Evolutionary conservation across 768 basidiomycete species (phyloP), one percentile per base, ranked within the genome.

Genomic region (Auricularia cornea): DNA sequence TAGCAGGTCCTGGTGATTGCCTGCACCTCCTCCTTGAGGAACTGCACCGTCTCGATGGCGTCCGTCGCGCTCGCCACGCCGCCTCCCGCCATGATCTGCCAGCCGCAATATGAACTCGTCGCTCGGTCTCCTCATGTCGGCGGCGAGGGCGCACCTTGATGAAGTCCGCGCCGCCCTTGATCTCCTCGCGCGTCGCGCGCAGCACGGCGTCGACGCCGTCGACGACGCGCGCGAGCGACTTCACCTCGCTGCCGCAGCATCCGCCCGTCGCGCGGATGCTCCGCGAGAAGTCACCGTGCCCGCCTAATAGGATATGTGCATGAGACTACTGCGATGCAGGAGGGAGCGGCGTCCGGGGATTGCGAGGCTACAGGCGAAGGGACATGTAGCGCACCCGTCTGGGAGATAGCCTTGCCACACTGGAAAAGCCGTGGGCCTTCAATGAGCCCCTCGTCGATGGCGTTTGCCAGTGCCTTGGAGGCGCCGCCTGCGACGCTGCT

Each of bases 21-120:
- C 20, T 67, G 70, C 8, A 81, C 70, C 68, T 81, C 80, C 23
- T 79, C 78, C 0, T 74, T 71, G 2, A 76, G 74, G 64, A 75
- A 80, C 66, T 81, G 80, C 1, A 79, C 71, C 0, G 73, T 75
- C 65, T 80, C 78, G 52, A 81, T 77, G 1, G 72, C 73, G 65
- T 81, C 80, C 5, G 80, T 78, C 44, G 75, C 75, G 28, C 72
- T 74, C 1, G 76, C 74, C 1, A 81, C 79, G 1, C 80, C 80
- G 30, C 79, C 79, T 18, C 77, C 75, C 32, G 71, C 70, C 70
- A 75, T 76, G 23, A 77, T 70, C 60, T 57, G 20, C 28, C n/a
- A n/a, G n/a, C n/a, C 28, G 63, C 60, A 60, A 20, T 60, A 63
- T 59, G 29, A 10, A 12, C 8, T 32, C 54, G 29, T 1, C 11